Percentiles rank a stretch among this genome's conserved stretches.
These are phyloP conservation scores for Mucor circinelloides DNA, from an alignment of 371 early-diverging fungal species.

Conservation along the genomic window DNA sequence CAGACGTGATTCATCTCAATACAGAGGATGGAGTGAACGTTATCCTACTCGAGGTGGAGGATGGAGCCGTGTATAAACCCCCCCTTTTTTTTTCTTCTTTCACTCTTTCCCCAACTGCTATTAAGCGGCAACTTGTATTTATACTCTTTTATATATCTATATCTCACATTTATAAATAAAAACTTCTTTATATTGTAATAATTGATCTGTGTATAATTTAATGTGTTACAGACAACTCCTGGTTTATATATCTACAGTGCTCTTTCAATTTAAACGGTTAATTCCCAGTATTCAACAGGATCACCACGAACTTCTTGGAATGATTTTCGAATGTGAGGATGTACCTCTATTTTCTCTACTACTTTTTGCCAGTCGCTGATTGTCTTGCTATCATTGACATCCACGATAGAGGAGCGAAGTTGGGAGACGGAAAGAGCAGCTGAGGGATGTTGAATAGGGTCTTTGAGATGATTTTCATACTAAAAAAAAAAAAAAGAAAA, in stretches of 20 bases:
- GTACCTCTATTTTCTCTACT: background rate
- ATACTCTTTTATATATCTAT: background rate
- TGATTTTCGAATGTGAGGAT: constrained; percentile 18
- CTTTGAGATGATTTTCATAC: constrained; percentile 16
- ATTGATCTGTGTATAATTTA: background rate
- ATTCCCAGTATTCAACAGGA: constrained; percentile 26
- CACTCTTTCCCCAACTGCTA: background rate
- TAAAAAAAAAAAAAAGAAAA: background rate
- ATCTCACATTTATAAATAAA: background rate
- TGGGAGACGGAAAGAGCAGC: constrained; percentile 12
- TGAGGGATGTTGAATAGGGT: background rate
- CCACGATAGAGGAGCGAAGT: constrained; percentile 6
- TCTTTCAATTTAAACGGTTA: constrained; percentile 5
- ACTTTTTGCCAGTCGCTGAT: constrained; percentile 22
- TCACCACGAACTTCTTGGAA: constrained; percentile 23
- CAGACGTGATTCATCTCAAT: constrained; percentile 22
- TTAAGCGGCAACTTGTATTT: background rate
- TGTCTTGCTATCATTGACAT: constrained; percentile 13
- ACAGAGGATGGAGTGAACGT: constrained; percentile 37
- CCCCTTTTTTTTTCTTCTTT: too few relatives aligned
- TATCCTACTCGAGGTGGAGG: constrained; percentile 36
- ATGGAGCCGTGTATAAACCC: constrained; percentile 46
- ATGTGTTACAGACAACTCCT: background rate
- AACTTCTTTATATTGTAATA: background rate
- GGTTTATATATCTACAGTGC: background rate